Base-by-base conservation (phyloP, 208 protist genomes). In the Leishmania turanica region DNA sequence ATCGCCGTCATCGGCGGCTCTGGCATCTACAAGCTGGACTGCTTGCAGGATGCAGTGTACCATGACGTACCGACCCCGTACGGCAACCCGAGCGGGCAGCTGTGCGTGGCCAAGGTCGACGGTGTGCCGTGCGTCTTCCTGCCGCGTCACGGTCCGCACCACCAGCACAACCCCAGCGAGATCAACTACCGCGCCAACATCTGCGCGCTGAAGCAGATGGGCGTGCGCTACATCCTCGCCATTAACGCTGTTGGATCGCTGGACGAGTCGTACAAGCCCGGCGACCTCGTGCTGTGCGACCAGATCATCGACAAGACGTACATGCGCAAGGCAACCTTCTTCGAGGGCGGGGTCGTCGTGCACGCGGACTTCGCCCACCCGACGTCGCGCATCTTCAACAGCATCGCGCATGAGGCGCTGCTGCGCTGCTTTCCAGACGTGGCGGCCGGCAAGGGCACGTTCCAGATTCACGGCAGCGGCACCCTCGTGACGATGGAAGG, bases 131-230 rank as follows among this genome's bases (percentile, higher is more conserved):
- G 92, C 79, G 94, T 94, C 68, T 98, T 98, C 80, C 77, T 98
- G 11, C 88, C 95, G 2, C 89, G 97, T 24, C 97, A 99, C 79
- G 96, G 94, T 53, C 27, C 71, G n/a, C 42, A 87, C 64, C 96
- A 99, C 90, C 71, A 60, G 62, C 74, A 96, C 71, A 91, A 82
- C 49, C 97, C 97, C 19, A 89, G 79, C 66, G 95, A 98, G 77
- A 90, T 99, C 65, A 96, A 96, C 84, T 98, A 96, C 88, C 85
- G 92, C 45, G 96, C 97, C 19, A 99, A 99, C 84, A 92, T 99
- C 54, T 98, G 89, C 79, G 97, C 96, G 1, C 73, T 98, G 78
- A 98, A 98, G 84, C 64, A 91, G 62, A 87, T 97, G 24, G 97
- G 97, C 37, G 94, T 95, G 70, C 89, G 88, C 51, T 95, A 98